Evolutionary conservation across 2,329 filamentous ascomycete genomes (phyloP).

Genomic region (Ophiostoma sp.): DNA sequence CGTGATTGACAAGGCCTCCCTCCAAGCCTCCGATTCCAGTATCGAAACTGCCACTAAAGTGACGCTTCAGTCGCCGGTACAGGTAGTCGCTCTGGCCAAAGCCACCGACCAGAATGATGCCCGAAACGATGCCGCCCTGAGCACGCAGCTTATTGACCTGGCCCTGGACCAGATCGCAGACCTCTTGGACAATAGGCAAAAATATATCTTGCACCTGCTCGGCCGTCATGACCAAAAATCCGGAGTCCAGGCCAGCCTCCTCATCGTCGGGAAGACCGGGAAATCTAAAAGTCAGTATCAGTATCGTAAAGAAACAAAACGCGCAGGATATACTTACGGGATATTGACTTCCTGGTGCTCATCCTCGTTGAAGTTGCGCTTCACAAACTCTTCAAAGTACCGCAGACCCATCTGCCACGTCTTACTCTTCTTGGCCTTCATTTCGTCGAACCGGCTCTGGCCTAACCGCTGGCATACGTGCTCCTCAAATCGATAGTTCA

Average conservation of each 20-base stretch:
- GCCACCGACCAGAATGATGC: constrained; percentile 76
- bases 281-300: not conserved
- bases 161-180: constrained; percentile 61
- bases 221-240: constrained; percentile 67
- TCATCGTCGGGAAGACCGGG: constrained; percentile 72
- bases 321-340: constrained; percentile 38
- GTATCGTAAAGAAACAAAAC: not conserved
- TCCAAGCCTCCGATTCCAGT: constrained; percentile 23
- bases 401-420: constrained; percentile 74
- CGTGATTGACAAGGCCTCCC: constrained; percentile 8
- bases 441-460: constrained; percentile 60
- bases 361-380: constrained; percentile 75
- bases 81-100: constrained; percentile 76
- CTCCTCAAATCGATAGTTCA: constrained; percentile 77
- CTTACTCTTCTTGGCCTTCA: constrained; percentile 71
- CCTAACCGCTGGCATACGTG: constrained; percentile 65
- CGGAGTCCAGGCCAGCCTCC: constrained; percentile 66
- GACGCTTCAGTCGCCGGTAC: constrained; percentile 62
- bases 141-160: constrained; percentile 59
- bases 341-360: constrained; percentile 73
- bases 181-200: constrained; percentile 66
- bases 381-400: constrained; percentile 81
- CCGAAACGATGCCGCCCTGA: constrained; percentile 58
- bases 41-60: constrained; percentile 51
- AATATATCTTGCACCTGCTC: constrained; percentile 68